These are phyloP conservation scores for Rhododendron ferrugineum DNA, from an alignment of 148 eudicot species.

Conservation along the genomic window DNA sequence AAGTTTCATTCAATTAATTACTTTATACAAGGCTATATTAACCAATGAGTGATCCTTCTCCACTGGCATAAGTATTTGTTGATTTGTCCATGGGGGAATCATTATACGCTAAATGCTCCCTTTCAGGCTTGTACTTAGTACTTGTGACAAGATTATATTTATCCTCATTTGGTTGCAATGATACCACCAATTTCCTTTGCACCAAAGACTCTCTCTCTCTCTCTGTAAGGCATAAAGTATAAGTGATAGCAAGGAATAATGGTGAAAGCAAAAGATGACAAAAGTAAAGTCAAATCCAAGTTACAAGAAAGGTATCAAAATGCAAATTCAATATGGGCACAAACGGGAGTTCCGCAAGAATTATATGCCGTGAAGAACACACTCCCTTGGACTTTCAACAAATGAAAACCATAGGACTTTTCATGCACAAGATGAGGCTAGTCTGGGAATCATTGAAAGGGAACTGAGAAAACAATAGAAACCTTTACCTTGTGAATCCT, in stretches of 20 bases:
- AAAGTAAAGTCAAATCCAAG: neutral
- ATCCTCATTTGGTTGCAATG: neutral
- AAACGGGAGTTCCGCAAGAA: neutral
- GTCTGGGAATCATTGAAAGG: neutral
- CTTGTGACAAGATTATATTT: neutral
- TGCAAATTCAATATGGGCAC: neutral
- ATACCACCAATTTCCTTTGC: neutral
- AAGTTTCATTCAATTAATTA: neutral
- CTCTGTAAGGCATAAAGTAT: too few species aligned
- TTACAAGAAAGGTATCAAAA: neutral
- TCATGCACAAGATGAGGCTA: neutral
- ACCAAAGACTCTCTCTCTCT: neutral
- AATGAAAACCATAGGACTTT: neutral
- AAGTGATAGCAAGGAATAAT: neutral
- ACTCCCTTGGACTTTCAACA: neutral
- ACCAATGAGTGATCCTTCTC: slow-evolving; percentile 11
- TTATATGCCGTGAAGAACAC: neutral
- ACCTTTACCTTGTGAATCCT: neutral
- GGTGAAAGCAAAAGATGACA: neutral
- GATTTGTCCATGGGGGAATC: neutral
- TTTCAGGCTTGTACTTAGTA: neutral
- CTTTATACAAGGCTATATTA: neutral
- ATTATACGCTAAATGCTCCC: neutral
- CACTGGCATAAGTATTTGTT: neutral
- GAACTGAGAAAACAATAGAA: neutral